Percentiles rank a stretch among this genome's conserved stretches.
These are phyloP conservation scores for Uronychia binucleata DNA, from an alignment of 73 alveolate species.

Conservation along the genomic window DNA sequence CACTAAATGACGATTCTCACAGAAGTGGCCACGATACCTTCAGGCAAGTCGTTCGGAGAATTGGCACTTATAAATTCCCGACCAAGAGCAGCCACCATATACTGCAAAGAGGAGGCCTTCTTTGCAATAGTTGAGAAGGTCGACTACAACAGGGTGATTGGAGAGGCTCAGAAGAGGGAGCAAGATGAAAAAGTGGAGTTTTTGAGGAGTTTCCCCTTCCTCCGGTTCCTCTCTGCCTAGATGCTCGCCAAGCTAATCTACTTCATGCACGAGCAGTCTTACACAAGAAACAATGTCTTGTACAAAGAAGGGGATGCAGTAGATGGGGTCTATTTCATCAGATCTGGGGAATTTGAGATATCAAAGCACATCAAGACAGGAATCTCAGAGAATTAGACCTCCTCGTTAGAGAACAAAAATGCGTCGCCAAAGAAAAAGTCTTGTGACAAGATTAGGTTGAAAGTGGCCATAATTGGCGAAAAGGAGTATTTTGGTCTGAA, in stretches of 20 bases:
- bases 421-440: not conserved
- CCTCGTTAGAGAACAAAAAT: not conserved
- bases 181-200: slow-evolving; percentile 48
- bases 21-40: too few species aligned
- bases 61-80: slow-evolving; percentile 54
- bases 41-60: slow-evolving; percentile 69
- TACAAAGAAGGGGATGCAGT: slow-evolving; percentile 47
- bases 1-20: too few species aligned
- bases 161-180: slow-evolving; percentile 39
- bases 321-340: slow-evolving; percentile 53
- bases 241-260: slow-evolving; percentile 48
- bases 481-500: not conserved
- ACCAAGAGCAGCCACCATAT: slow-evolving; percentile 66
- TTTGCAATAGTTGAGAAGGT: slow-evolving; percentile 49
- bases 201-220: slow-evolving; percentile 38
- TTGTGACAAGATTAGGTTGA: not conserved
- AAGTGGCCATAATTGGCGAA: not conserved
- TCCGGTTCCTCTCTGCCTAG: slow-evolving; percentile 17
- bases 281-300: slow-evolving; percentile 44
- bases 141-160: slow-evolving; percentile 53
- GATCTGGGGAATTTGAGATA: slow-evolving; percentile 37
- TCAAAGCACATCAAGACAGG: not conserved
- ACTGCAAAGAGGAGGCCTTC: slow-evolving; percentile 27
- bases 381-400: not conserved
- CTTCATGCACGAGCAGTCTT: slow-evolving; percentile 36